Percentiles rank a stretch among this genome's conserved stretches.
Conservation (phyloP, 164 flowering plant genomes). For the Tetrastigma voinierianum region DNA sequence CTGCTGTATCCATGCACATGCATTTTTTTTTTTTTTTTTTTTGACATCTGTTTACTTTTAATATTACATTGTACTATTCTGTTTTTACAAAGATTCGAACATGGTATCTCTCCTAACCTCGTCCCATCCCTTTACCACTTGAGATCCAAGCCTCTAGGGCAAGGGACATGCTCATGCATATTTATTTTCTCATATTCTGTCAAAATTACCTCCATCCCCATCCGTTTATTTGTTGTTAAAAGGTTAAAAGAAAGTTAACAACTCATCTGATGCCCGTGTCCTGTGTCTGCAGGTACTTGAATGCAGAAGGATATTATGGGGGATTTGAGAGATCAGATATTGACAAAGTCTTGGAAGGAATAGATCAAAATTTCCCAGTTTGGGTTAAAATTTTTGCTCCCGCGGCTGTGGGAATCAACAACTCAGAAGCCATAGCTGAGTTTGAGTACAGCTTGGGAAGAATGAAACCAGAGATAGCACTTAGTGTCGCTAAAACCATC, state of each 20-base stretch:
- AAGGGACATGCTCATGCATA: neutral
- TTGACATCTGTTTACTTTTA: no score
- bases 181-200: neutral
- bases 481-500: slow-evolving; percentile 23
- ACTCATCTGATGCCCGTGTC: neutral
- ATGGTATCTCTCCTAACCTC: no score
- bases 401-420: slow-evolving; percentile 18
- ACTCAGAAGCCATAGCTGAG: slow-evolving; percentile 18
- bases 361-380: slow-evolving; percentile 20
- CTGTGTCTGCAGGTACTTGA: slow-evolving; percentile 32
- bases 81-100: no score
- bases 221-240: no score
- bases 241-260: no score
- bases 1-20: neutral
- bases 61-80: no score
- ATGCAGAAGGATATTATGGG: slow-evolving; percentile 28
- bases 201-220: no score
- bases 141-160: no score
- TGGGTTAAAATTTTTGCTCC: slow-evolving; percentile 35
- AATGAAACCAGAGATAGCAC: slow-evolving; percentile 34
- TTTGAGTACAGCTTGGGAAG: slow-evolving; percentile 23
- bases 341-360: slow-evolving; percentile 15
- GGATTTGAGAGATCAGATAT: slow-evolving; percentile 29
- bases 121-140: no score
- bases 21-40: neutral